Evolutionary conservation across 495 filamentous ascomycete genomes (phyloP).

Genomic region (Pyrenula aspistea): DNA sequence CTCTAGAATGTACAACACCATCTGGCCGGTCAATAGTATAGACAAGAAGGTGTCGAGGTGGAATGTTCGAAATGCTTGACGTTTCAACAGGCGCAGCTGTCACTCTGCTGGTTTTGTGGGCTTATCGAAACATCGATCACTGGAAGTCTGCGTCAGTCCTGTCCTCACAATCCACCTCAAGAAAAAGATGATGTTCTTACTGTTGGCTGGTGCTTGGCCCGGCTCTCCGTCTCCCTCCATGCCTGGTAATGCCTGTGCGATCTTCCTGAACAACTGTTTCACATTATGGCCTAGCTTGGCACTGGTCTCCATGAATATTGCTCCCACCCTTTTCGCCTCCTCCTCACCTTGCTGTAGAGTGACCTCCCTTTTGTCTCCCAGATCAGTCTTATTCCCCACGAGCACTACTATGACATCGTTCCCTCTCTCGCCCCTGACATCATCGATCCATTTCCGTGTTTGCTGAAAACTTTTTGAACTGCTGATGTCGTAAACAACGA

Average conservation of each 20-base stretch:
- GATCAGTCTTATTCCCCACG: slow-evolving; percentile 97
- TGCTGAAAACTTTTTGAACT: slow-evolving; percentile 94
- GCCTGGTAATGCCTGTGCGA: slow-evolving; percentile 92
- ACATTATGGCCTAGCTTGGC: slow-evolving; percentile 98
- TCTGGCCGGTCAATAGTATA: background rate
- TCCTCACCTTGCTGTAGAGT: slow-evolving; percentile 91
- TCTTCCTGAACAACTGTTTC: slow-evolving; percentile 89
- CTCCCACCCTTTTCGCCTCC: slow-evolving; percentile 91
- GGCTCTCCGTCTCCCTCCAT: slow-evolving; percentile 78
- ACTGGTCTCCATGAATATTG: slow-evolving; percentile 98
- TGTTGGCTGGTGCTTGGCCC: slow-evolving; percentile 24
- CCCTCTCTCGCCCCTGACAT: slow-evolving; percentile 89
- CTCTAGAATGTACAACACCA: background rate
- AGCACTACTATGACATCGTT: slow-evolving; percentile 98
- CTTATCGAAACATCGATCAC: slow-evolving; percentile 96
- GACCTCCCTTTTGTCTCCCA: slow-evolving; percentile 94
- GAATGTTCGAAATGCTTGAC: background rate
- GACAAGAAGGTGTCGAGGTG: background rate
- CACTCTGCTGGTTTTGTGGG: slow-evolving; percentile 52
- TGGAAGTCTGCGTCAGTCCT: slow-evolving; percentile 22
- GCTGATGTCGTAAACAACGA: slow-evolving; percentile 98
- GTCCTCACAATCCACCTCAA: slow-evolving; percentile 9
- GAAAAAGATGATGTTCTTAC: slow-evolving; percentile 52
- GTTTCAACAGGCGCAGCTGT: slow-evolving; percentile 69
- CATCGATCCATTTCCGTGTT: slow-evolving; percentile 98